These are phyloP conservation scores for Theileria orientalis DNA, from an alignment of 169 alveolate species.

Conservation along the genomic window DNA sequence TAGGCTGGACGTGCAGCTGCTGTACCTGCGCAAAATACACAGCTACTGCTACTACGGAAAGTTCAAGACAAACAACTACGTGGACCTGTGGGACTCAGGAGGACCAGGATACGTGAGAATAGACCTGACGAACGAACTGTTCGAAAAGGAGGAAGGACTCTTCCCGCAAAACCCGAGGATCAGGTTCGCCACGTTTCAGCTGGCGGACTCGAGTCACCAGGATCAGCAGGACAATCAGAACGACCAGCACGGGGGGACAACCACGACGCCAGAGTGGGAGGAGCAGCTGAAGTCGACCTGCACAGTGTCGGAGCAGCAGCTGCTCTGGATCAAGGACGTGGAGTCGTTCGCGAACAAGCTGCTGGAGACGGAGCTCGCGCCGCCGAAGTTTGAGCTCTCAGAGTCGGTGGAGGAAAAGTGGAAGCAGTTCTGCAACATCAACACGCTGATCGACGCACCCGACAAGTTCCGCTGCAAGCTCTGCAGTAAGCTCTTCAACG, in stretches of 20 bases:
- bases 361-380: conserved; percentile 34
- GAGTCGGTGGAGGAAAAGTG: conserved; percentile 61
- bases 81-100: conserved; percentile 61
- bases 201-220: background rate
- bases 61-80: conserved; percentile 48
- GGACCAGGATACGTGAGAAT: conserved; percentile 69
- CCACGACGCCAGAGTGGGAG: conserved; percentile 44
- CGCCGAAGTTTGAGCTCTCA: conserved; percentile 50
- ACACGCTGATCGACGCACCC: conserved; percentile 62
- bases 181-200: conserved; percentile 28
- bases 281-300: conserved; percentile 34
- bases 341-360: conserved; percentile 58
- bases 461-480: conserved; percentile 58
- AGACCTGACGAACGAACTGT: conserved; percentile 56
- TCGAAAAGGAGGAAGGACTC: conserved; percentile 56
- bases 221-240: background rate
- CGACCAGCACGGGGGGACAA: background rate
- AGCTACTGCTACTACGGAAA: conserved; percentile 66
- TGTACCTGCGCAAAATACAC: conserved; percentile 59
- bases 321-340: conserved; percentile 63
- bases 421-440: conserved; percentile 65
- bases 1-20: conserved; percentile 60
- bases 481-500: conserved; percentile 65
- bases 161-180: conserved; percentile 29
- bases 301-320: conserved; percentile 57